Percentiles rank a stretch among this genome's conserved stretches.
Conservation (phyloP, 1,139 yeast genomes). For the Zygosaccharomyces sapae region DNA sequence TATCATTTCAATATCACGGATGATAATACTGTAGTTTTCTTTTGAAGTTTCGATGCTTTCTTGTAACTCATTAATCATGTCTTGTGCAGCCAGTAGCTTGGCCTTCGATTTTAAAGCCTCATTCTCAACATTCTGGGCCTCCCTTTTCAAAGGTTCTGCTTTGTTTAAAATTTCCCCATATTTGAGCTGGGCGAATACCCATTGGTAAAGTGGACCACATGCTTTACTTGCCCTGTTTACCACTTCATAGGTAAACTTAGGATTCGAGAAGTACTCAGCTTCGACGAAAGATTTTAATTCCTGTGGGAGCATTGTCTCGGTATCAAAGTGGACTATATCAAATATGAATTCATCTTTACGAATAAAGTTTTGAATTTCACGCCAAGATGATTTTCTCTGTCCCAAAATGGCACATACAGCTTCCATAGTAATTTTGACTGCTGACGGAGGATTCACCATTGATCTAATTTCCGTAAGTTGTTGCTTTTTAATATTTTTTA, state of each 20-base stretch:
- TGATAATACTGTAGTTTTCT: slow-evolving; percentile 61
- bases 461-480: slow-evolving; percentile 87
- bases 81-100: slow-evolving; percentile 68
- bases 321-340: slow-evolving; percentile 70
- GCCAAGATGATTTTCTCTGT: slow-evolving; percentile 65
- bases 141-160: slow-evolving; percentile 71
- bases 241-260: slow-evolving; percentile 64
- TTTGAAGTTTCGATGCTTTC: slow-evolving; percentile 65
- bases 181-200: slow-evolving; percentile 84
- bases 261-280: slow-evolving; percentile 53
- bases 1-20: slow-evolving; percentile 73
- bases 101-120: slow-evolving; percentile 61
- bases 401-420: slow-evolving; percentile 83
- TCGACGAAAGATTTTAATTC: slow-evolving; percentile 57
- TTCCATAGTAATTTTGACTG: slow-evolving; percentile 81
- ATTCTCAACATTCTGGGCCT: slow-evolving; percentile 56
- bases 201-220: slow-evolving; percentile 84
- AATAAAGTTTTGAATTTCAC: slow-evolving; percentile 76
- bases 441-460: slow-evolving; percentile 86
- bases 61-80: slow-evolving; percentile 76
- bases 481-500: slow-evolving; percentile 85
- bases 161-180: slow-evolving; percentile 66
- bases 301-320: slow-evolving; percentile 53
- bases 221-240: slow-evolving; percentile 92
- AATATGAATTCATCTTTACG: slow-evolving; percentile 86